Evolutionary conservation across 305 asterid genomes (phyloP).

Genomic region (Fraxinus latifolia): DNA sequence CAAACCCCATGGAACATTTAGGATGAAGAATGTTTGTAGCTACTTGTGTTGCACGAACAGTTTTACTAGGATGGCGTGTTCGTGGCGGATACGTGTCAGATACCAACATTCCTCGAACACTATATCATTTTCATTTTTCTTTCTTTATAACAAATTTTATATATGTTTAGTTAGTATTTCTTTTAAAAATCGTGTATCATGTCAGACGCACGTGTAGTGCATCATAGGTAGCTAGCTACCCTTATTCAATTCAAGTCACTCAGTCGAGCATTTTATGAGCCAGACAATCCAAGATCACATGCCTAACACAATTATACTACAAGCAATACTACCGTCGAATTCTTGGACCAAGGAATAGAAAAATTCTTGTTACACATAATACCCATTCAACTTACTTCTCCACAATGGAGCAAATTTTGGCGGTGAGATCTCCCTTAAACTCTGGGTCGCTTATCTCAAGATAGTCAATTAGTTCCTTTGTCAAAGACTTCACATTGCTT

Average conservation of each 20-base stretch:
- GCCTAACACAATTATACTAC: not conserved
- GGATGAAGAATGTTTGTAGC: slow-evolving; percentile 5
- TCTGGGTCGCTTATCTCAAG: slow-evolving; percentile 84
- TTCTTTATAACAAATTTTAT: not conserved
- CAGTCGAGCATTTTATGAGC: not conserved
- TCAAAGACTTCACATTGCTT: slow-evolving; percentile 79
- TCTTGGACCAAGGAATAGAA: slow-evolving; percentile 15
- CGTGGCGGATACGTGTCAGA: not conserved
- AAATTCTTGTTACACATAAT: not conserved
- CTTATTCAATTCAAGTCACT: not conserved
- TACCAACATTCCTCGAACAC: not conserved
- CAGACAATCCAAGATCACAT: slow-evolving; percentile 8
- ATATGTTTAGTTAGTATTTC: not conserved
- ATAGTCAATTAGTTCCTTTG: slow-evolving; percentile 87
- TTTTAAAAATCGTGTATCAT: not conserved
- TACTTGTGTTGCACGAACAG: not conserved
- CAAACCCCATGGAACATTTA: slow-evolving; percentile 16
- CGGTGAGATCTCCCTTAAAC: slow-evolving; percentile 86
- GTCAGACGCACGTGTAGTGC: too few species aligned
- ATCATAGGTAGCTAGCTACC: not conserved
- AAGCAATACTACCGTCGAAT: not conserved
- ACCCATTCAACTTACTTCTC: slow-evolving; percentile 72
- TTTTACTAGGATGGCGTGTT: not conserved
- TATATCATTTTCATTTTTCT: not conserved
- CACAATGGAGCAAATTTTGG: slow-evolving; percentile 93